Evolutionary conservation across 495 filamentous ascomycete genomes (phyloP), one percentile per base, ranked within the genome.

Genomic region (Monascus purpureus): DNA sequence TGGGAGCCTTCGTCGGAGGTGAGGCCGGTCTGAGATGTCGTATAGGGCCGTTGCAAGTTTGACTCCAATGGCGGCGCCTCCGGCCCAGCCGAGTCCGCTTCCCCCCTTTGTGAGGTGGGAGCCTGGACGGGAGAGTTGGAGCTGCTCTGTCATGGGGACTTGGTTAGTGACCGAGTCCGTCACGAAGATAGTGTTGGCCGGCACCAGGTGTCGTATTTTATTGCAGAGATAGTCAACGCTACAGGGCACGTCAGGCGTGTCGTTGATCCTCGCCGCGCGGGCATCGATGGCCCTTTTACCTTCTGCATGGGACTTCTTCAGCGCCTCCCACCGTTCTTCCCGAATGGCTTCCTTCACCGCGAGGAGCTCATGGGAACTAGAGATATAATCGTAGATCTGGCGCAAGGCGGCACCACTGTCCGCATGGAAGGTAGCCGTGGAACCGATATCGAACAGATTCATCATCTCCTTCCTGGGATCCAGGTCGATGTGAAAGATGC

Each of bases 51-150:
- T 33, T 12, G 49, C 52, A 0, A 55, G 46, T 32, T 46, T 46
- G 7, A 42, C 41, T 15, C 52, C 49, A 13, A 55, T 29, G 3
- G 52, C 44, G 18, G 41, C 52, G 25, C 52, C 52, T 18, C 43
- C 44, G 4, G 41, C 34, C 49, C 49, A 55, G 8, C 52, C 52
- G 7, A 53, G 36, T 2, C 46, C 49, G 13, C 37, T 39, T 2
- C 46, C 52, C 6, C 52, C 52, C 4, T 43, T 45, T 28, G 36
- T 52, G n/a, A 55, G 26, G n/a, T 42, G 40, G 5, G 46, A 42
- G 6, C 44, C 43, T 1, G 46, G 43, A 1, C 28, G 36, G 4
- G 31, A 33, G 28, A 37, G 38, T 13, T 35, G 43, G 7, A 49
- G 32, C 17, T 49, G 40, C 26, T 46, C 37, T 25, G 38, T 39